phyloP scores from a whole-genome alignment of 2,329 filamentous ascomycete genomes.

The Venturia nashicola region DNA sequence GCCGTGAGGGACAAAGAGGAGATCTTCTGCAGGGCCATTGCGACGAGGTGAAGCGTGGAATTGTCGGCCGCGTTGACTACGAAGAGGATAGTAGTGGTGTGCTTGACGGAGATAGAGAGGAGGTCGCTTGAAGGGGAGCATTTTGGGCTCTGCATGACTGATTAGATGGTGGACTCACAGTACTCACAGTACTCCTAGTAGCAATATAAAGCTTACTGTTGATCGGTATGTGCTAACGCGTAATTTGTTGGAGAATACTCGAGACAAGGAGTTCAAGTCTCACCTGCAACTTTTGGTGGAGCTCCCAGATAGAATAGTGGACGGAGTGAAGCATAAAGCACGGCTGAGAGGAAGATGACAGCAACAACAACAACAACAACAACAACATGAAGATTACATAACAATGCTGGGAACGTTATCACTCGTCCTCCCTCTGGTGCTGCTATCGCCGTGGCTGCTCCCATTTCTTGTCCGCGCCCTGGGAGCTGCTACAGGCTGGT shows the following conservation, averaged over 20 bases:
- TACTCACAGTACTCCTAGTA: neutral
- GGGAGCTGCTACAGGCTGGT: constrained; percentile 14
- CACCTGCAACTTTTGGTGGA: neutral
- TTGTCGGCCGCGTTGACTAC: neutral
- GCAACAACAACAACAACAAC: neutral
- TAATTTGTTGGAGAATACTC: neutral
- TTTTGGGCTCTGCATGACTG: neutral
- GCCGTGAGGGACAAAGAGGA: constrained; percentile 21
- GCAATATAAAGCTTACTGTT: neutral
- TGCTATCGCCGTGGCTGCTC: constrained; percentile 4
- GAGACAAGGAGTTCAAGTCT: neutral
- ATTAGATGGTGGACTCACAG: neutral
- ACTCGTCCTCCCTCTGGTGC: neutral
- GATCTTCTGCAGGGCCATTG: neutral
- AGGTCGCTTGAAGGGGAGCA: neutral
- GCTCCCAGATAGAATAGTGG: neutral
- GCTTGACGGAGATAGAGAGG: neutral
- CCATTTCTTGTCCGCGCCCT: constrained; percentile 10
- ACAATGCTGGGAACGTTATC: neutral
- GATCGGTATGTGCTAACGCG: neutral
- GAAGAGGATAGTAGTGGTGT: neutral
- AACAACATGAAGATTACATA: neutral
- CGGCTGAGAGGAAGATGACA: neutral
- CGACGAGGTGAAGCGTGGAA: neutral
- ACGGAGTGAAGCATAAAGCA: neutral